These are phyloP conservation scores for Penicillium sumatraense DNA, from an alignment of 2,329 filamentous ascomycete genomes.

Conservation along the genomic window DNA sequence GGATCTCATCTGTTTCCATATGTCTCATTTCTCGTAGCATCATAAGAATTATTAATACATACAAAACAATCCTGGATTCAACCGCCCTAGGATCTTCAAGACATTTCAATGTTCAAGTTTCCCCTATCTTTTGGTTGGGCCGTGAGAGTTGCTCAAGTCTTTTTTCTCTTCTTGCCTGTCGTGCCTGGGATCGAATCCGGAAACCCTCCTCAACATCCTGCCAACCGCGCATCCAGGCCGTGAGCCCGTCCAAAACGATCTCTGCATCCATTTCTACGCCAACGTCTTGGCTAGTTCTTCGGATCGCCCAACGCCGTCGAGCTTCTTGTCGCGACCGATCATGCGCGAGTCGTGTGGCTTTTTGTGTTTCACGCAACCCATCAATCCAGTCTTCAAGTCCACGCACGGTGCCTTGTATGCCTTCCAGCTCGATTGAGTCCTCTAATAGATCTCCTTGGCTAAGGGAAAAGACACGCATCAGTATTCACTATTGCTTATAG, in stretches of 20 bases:
- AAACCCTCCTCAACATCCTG: conserved; percentile 48
- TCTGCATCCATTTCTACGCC: conserved; percentile 31
- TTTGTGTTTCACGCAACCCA: conserved; percentile 31
- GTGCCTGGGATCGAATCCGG: conserved; percentile 58
- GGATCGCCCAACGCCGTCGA: conserved; percentile 23
- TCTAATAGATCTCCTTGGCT: conserved; percentile 38
- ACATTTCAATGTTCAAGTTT: too few species aligned
- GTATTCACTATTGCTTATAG: not conserved
- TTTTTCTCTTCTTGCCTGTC: conserved; percentile 56
- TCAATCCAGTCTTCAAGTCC: conserved; percentile 40
- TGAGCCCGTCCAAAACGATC: conserved; percentile 43
- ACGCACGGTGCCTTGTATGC: conserved; percentile 40
- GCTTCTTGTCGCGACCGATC: conserved; percentile 14
- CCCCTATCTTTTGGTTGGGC: not conserved
- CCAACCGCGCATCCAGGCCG: conserved; percentile 50
- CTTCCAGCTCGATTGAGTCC: conserved; percentile 40
- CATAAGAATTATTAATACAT: not conserved
- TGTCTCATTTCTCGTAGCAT: not conserved
- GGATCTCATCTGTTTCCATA: not conserved
- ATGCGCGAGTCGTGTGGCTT: conserved; percentile 7
- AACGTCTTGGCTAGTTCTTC: conserved; percentile 15
- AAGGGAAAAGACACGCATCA: not conserved
- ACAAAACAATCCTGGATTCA: not conserved
- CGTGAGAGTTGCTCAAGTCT: conserved; percentile 16
- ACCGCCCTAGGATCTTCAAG: not conserved